Percentiles rank a stretch among this genome's conserved stretches.
Evolutionary conservation across 1,284 basidiomycete genomes (phyloP).

Genomic region (Ceratobasidium sp.): DNA sequence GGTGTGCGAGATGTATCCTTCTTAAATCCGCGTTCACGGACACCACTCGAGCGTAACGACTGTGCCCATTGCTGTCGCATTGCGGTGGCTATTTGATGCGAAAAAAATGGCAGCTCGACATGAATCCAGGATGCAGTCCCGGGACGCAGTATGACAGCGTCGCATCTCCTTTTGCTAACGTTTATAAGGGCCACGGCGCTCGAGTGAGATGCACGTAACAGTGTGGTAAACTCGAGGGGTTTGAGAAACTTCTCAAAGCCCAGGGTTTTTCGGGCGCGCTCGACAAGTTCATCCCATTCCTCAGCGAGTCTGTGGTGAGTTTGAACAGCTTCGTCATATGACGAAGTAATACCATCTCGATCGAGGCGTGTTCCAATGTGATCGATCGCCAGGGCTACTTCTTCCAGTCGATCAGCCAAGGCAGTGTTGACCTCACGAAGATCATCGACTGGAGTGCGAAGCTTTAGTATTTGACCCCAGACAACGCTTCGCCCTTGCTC

Average conservation of each 20-base stretch:
- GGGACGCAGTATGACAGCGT: neutral
- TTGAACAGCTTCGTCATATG: neutral
- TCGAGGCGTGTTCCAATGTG: constrained; percentile 41
- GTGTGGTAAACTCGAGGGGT: neutral
- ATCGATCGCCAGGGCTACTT: constrained; percentile 41
- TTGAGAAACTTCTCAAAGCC: neutral
- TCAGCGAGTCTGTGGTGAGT: neutral
- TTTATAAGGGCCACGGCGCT: constrained; percentile 1
- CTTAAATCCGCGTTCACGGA: neutral
- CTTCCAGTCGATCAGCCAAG: neutral
- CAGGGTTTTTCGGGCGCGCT: neutral
- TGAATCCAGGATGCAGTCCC: too few species aligned
- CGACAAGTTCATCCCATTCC: constrained; percentile 1
- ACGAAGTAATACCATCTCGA: neutral
- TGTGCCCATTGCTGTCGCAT: neutral
- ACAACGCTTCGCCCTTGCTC: constrained; percentile 50
- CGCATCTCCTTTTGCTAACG: neutral
- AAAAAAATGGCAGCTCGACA: neutral
- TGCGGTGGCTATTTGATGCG: neutral
- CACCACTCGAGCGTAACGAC: neutral
- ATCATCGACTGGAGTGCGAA: constrained; percentile 50
- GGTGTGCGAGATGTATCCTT: neutral
- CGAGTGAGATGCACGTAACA: neutral
- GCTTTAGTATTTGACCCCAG: constrained; percentile 50
- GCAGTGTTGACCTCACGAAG: constrained; percentile 36